Base-by-base conservation (phyloP, 805 yeast genomes). In the Lipomyces starkeyi region DNA sequence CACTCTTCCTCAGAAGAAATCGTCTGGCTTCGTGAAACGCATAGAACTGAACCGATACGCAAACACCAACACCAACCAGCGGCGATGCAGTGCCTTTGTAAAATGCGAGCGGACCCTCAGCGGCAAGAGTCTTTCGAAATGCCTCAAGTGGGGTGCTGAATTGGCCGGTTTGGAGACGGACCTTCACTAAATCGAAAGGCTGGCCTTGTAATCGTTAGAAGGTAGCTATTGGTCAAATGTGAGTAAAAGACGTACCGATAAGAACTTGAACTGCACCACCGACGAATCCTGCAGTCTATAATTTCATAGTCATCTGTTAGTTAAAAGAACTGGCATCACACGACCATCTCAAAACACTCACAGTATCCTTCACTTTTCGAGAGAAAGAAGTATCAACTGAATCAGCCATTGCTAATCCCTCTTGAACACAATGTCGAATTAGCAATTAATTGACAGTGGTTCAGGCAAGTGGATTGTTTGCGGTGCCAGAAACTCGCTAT, bases 51-150 rank as follows among this genome's bases (percentile, higher is more conserved):
- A 94, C 91, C 11, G 97, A 91, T 14, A 95, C 76, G 37, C 74
- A 73, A 53, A 67, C 75, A 14, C 76, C 76, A 40, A 74, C 74
- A 29, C 99, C 99, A 40, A 95, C 78, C 73, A 95, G 82, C 13
- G 99, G 99, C 0, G 98, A 93, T 72, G 92, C 76, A 0, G 97
- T 93, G 56, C 99, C 99, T 78, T 96, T 88, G 79, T 95, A 96
- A 76, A 95, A 92, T 0, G 97, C 99, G 32, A 81, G 69, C 4
- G 88, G 84, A 1, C 99, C 99, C 79, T 95, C 99, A 67, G 91
- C 87, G 52, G 84, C 83, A 52, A 94, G 57, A 62, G 95, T 82
- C 73, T 87, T 84, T 75, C 85, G 85, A 27, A 93, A 88, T 95
- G 70, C 86, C 73, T 0, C 97, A 88, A 4, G 91, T 91, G 40